A percentile compares a stretch with the other conserved stretches of the same genome.
phyloP scores from a whole-genome alignment of 2,329 filamentous ascomycete species.

The Penicillium aurantiogriseum region DNA sequence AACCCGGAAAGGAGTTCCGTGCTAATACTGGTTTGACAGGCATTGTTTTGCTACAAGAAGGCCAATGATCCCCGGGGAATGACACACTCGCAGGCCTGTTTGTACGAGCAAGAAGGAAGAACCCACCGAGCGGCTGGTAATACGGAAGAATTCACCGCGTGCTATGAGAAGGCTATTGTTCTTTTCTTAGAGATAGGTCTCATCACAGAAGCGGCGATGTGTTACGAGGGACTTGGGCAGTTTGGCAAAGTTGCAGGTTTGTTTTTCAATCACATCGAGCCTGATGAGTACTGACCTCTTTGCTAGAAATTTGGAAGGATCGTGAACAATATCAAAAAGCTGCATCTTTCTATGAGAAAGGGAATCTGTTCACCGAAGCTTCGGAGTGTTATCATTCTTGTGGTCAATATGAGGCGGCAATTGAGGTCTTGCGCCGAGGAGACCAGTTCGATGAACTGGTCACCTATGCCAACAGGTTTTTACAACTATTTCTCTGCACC shows the following conservation, averaged over 20 bases:
- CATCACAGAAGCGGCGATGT: conserved; percentile 8
- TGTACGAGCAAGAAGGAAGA: conserved; percentile 17
- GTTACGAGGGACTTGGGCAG: conserved; percentile 15
- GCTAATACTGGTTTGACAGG: conserved; percentile 1
- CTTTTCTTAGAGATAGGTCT: conserved; percentile 11
- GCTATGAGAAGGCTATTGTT: conserved; percentile 12
- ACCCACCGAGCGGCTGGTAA: conserved; percentile 6
- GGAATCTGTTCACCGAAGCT: conserved; percentile 10
- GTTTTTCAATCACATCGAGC: background rate
- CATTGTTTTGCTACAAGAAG: conserved; percentile 19
- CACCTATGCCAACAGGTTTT: conserved; percentile 15
- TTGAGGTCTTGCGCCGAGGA: conserved; percentile 17
- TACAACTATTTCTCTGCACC: background rate
- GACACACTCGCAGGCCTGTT: conserved; percentile 10
- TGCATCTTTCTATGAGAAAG: conserved; percentile 16
- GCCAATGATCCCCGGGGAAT: conserved; percentile 14
- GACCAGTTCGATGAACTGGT: conserved; percentile 20
- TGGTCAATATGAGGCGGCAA: conserved; percentile 18
- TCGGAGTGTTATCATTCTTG: conserved; percentile 14
- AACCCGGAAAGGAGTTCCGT: too few relatives aligned
- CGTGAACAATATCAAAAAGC: conserved; percentile 14
- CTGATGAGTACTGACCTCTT: background rate
- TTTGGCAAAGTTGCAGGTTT: conserved; percentile 20
- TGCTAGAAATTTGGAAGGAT: conserved; percentile 16
- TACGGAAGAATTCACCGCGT: conserved; percentile 5